phyloP scores from a whole-genome alignment of 176 grass and related monocot species.

The Lolium perenne region DNA sequence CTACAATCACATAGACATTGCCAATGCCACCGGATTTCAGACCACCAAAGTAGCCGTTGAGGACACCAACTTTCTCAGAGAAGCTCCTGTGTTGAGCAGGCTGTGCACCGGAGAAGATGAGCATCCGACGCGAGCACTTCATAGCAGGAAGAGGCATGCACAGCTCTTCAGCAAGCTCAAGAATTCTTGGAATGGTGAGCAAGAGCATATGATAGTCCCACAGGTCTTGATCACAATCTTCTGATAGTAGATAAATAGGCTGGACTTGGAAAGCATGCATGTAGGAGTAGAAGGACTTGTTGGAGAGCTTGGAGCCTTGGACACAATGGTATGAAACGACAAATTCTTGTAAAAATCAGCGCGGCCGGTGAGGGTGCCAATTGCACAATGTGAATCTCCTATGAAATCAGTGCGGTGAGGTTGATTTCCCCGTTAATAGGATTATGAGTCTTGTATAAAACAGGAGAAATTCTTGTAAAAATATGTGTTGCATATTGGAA shows the following conservation, averaged over 20 bases:
- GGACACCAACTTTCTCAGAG: slow-evolving; percentile 28
- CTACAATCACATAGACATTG: neutral
- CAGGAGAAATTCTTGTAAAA: too few relatives aligned
- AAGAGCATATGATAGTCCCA: slow-evolving; percentile 69
- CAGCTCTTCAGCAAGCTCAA: slow-evolving; percentile 68
- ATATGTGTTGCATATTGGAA: too few relatives aligned
- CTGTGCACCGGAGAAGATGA: slow-evolving; percentile 58
- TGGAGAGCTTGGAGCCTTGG: too few relatives aligned
- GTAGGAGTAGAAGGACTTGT: slow-evolving; percentile 66
- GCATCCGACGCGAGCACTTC: slow-evolving; percentile 53
- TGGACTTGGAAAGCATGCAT: slow-evolving; percentile 63
- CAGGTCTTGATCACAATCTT: slow-evolving; percentile 63
- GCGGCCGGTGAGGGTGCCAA: too few relatives aligned
- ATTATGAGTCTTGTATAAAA: too few relatives aligned
- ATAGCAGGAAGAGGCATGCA: slow-evolving; percentile 57
- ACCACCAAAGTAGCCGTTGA: slow-evolving; percentile 55
- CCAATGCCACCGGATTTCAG: slow-evolving; percentile 62
- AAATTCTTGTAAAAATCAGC: too few relatives aligned
- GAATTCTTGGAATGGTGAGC: slow-evolving; percentile 69
- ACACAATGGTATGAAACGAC: too few relatives aligned
- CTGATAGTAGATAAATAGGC: slow-evolving; percentile 64
- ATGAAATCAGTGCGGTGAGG: too few relatives aligned
- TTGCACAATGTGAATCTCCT: too few relatives aligned
- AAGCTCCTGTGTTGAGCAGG: too few relatives aligned
- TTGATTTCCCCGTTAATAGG: too few relatives aligned